phyloP scores from a whole-genome alignment of 2,329 filamentous ascomycete species.

The Dryadomyces quercivorus region DNA sequence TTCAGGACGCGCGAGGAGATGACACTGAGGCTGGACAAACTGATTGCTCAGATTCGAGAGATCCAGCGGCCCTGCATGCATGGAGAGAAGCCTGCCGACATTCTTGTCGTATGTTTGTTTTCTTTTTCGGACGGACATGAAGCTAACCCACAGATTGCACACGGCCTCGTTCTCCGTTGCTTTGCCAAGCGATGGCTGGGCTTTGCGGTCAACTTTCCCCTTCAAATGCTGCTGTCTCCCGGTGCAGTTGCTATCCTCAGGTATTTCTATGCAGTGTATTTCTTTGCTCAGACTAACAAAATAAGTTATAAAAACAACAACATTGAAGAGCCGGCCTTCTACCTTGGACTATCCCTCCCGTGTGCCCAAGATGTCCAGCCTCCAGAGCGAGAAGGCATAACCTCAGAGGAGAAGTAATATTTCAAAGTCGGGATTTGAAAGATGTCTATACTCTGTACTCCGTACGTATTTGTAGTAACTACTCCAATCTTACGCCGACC shows the following conservation, averaged over 20 bases:
- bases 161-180: slow-evolving; percentile 31
- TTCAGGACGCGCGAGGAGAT: slow-evolving; percentile 22
- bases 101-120: slow-evolving; percentile 14
- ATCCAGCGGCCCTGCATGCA: slow-evolving; percentile 27
- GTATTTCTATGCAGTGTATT: slow-evolving; percentile 18
- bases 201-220: slow-evolving; percentile 24
- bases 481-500: too few relatives aligned
- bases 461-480: too few relatives aligned
- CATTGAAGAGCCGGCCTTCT: slow-evolving; percentile 25
- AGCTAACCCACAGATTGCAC: slow-evolving; percentile 20
- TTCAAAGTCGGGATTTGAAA: too few relatives aligned
- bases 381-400: too few relatives aligned
- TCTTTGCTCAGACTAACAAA: too few relatives aligned
- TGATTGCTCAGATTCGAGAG: slow-evolving; percentile 26
- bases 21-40: slow-evolving; percentile 25
- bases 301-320: slow-evolving; percentile 21
- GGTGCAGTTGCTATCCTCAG: slow-evolving; percentile 29
- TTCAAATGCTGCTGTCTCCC: slow-evolving; percentile 30
- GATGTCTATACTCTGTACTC: too few relatives aligned
- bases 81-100: slow-evolving; percentile 24
- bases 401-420: too few relatives aligned
- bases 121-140: too few relatives aligned
- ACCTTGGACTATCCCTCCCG: slow-evolving; percentile 27
- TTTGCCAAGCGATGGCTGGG: slow-evolving; percentile 34
- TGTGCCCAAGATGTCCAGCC: neutral